A percentile compares a stretch with the other conserved stretches of the same genome.
Evolutionary conservation across 805 yeast genomes (phyloP).

Genomic region (Ogataea nitratoaversa): DNA sequence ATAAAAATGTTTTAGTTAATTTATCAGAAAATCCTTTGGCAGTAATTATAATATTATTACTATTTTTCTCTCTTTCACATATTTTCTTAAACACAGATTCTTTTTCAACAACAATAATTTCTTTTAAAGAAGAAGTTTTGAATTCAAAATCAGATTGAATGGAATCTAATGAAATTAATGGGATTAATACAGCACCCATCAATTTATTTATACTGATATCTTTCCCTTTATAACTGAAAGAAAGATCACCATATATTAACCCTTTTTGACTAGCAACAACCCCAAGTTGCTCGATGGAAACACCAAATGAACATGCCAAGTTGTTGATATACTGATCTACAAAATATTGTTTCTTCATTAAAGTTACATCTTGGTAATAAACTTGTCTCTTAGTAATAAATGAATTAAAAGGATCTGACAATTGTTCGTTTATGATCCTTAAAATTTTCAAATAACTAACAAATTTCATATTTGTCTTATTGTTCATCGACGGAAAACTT

Average conservation of each 20-base stretch:
- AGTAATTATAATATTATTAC: slow-evolving; percentile 39
- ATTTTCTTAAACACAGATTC: slow-evolving; percentile 44
- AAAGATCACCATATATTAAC: slow-evolving; percentile 39
- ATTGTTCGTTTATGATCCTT: slow-evolving; percentile 15
- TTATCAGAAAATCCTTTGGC: slow-evolving; percentile 69
- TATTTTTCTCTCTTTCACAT: slow-evolving; percentile 8
- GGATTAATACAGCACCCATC: slow-evolving; percentile 32
- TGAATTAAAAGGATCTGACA: slow-evolving; percentile 1
- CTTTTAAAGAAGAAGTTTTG: slow-evolving; percentile 5
- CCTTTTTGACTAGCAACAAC: slow-evolving; percentile 57
- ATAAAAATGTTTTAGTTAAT: slow-evolving; percentile 42
- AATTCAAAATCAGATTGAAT: slow-evolving; percentile 16
- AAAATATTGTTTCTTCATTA: slow-evolving; percentile 42
- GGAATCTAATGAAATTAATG: slow-evolving; percentile 30
- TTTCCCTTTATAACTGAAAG: slow-evolving; percentile 13
- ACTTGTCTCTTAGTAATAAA: slow-evolving; percentile 50
- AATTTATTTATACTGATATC: slow-evolving; percentile 11
- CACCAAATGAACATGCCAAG: slow-evolving; percentile 35
- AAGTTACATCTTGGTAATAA: slow-evolving; percentile 51
- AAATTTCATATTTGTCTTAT: slow-evolving; percentile 15
- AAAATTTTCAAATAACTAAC: slow-evolving; percentile 20
- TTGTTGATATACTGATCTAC: slow-evolving; percentile 38
- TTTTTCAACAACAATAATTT: slow-evolving; percentile 45
- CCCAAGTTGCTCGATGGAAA: slow-evolving; percentile 36
- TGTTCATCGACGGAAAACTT: slow-evolving; percentile 19